These are phyloP conservation scores for Podaxis carcinomalis DNA, from an alignment of 768 basidiomycete species.

Conservation along the genomic window DNA sequence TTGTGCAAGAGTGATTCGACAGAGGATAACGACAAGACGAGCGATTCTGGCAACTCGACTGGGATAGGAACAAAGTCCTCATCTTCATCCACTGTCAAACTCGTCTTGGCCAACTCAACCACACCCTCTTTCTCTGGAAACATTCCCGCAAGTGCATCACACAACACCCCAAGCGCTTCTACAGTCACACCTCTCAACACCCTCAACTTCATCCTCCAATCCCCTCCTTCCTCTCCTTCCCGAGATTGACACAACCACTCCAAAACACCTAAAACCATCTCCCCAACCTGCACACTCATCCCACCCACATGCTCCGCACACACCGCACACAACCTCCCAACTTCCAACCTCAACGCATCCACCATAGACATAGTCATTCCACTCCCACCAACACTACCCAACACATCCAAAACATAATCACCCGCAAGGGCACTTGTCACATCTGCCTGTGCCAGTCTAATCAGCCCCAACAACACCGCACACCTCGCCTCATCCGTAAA, in stretches of 20 bases:
- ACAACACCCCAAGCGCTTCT: conserved; percentile 44
- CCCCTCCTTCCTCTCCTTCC: conserved; percentile 27
- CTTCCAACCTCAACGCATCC: conserved; percentile 28
- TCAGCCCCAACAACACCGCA: conserved; percentile 26
- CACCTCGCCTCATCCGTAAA: conserved; percentile 28
- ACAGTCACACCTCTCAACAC: conserved; percentile 45
- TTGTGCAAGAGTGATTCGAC: neutral
- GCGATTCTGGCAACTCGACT: conserved; percentile 30
- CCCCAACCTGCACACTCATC: conserved; percentile 34
- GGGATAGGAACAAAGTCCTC: conserved; percentile 25
- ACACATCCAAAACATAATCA: conserved; percentile 20
- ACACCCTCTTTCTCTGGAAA: conserved; percentile 20
- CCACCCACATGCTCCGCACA: conserved; percentile 23
- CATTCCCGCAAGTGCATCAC: conserved; percentile 27
- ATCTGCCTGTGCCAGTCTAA: conserved; percentile 28
- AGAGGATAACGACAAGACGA: conserved; percentile 32
- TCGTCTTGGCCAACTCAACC: conserved; percentile 21
- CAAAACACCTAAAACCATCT: conserved; percentile 39
- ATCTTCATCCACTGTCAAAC: conserved; percentile 38
- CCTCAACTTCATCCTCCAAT: conserved; percentile 30
- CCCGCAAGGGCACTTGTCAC: conserved; percentile 20
- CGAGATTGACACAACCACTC: conserved; percentile 41
- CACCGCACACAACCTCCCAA: conserved; percentile 28
- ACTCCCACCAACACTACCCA: conserved; percentile 19
- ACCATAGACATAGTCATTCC: conserved; percentile 12